Evolutionary conservation across 768 basidiomycete genomes (phyloP).

Genomic region (Pleurotus salmoneostramineus): DNA sequence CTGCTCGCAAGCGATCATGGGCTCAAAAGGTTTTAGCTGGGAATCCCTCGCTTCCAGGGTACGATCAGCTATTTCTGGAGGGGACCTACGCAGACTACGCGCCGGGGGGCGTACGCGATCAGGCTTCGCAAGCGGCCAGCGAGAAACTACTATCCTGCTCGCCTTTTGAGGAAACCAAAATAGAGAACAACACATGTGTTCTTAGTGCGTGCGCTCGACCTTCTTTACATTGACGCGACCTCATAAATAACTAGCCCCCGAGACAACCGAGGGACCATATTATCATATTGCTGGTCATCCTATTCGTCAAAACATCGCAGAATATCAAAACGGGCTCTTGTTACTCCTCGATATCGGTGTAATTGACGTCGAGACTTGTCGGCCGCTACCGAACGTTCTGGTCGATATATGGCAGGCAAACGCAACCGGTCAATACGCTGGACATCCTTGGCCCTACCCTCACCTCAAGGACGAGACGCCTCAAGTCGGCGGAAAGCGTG

Average conservation of each 20-base stretch:
- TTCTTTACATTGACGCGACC: not conserved
- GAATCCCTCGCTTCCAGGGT: conserved; percentile 30
- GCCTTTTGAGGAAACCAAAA: conserved; percentile 40
- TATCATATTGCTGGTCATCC: conserved; percentile 46
- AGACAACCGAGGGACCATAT: conserved; percentile 53
- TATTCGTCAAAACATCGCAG: conserved; percentile 52
- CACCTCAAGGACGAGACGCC: conserved; percentile 40
- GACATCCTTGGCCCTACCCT: conserved; percentile 43
- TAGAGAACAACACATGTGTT: conserved; percentile 54
- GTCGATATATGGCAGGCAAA: conserved; percentile 61
- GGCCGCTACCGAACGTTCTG: conserved; percentile 50
- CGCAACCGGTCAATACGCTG: conserved; percentile 51
- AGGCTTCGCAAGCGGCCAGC: conserved; percentile 16
- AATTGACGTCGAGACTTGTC: conserved; percentile 54
- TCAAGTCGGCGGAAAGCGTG: conserved; percentile 40
- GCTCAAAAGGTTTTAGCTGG: conserved; percentile 41
- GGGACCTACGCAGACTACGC: conserved; percentile 30
- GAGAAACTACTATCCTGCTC: conserved; percentile 40
- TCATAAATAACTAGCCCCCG: conserved; percentile 28
- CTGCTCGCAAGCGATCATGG: conserved; percentile 42
- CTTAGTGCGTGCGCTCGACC: conserved; percentile 21
- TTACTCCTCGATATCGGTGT: conserved; percentile 54
- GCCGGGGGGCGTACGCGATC: conserved; percentile 13
- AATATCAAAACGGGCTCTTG: conserved; percentile 45
- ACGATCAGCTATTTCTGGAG: conserved; percentile 39